Conservation (phyloP, 306 rosid species). For the Medicago arabica region DNA sequence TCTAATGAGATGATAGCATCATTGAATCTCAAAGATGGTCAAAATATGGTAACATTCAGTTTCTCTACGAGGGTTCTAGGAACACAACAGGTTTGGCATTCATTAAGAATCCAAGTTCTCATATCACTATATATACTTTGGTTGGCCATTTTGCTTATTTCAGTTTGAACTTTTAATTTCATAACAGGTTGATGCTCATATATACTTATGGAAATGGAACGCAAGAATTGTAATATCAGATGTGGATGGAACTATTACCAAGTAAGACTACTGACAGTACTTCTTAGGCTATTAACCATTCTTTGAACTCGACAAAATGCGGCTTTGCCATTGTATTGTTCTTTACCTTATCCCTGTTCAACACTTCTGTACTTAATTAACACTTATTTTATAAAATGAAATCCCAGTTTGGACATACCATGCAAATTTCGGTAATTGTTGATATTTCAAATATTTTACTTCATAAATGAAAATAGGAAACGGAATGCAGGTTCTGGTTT, state of each 20-base stretch:
- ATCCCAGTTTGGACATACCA: constrained; percentile 2
- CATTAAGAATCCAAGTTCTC: constrained; percentile 32
- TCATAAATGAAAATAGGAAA: neutral
- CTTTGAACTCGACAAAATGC: constrained; percentile 38
- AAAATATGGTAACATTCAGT: constrained; percentile 84
- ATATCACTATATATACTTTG: constrained; percentile 14
- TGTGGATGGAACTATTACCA: constrained; percentile 98
- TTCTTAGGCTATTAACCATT: constrained; percentile 33
- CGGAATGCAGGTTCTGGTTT: neutral
- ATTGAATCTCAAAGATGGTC: constrained; percentile 93
- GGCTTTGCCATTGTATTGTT: constrained; percentile 33
- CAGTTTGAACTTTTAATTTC: constrained; percentile 39
- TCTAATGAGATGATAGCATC: constrained; percentile 91
- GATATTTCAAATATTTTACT: constrained; percentile 1
- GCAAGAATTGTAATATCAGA: constrained; percentile 93
- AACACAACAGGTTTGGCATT: constrained; percentile 78
- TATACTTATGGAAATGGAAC: constrained; percentile 97
- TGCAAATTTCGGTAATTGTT: neutral
- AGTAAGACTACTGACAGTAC: constrained; percentile 60
- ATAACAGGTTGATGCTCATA: constrained; percentile 94
- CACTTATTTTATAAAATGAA: constrained; percentile 21
- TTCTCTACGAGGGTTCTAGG: constrained; percentile 94
- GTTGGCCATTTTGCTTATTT: constrained; percentile 36
- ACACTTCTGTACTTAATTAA: constrained; percentile 28
- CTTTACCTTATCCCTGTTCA: constrained; percentile 10